Evolutionary conservation across 179 eudicot species (phyloP).

Genomic region (Heliamphora pulchella): DNA sequence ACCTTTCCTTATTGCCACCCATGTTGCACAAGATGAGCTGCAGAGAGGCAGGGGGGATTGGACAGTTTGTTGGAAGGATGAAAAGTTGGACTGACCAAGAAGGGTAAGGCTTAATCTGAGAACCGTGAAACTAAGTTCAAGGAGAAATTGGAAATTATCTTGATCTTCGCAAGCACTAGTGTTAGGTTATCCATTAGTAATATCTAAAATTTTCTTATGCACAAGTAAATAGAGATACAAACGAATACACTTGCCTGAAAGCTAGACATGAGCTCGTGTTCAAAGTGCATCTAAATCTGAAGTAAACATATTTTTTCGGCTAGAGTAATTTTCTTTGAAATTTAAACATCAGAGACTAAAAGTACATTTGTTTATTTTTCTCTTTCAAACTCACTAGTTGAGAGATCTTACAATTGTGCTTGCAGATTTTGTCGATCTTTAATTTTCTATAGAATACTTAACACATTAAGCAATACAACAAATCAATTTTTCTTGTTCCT

Average conservation of each 20-base stretch:
- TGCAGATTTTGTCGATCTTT: neutral
- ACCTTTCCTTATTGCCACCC: no score
- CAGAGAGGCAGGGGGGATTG: no score
- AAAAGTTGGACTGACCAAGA: no score
- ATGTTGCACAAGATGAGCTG: no score
- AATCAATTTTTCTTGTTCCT: neutral
- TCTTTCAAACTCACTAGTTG: no score
- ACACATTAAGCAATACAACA: neutral
- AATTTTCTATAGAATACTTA: neutral
- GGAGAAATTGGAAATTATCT: neutral
- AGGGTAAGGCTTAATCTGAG: no score
- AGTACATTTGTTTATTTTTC: no score
- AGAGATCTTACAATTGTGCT: no score
- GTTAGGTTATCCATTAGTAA: neutral
- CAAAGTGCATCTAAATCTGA: neutral
- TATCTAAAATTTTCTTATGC: neutral
- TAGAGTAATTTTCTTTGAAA: no score
- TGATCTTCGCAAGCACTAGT: neutral
- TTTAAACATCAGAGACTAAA: no score
- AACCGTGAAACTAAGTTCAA: neutral
- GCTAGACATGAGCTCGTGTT: neutral
- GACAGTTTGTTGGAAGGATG: no score
- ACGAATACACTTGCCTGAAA: neutral
- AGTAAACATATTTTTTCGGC: neutral
- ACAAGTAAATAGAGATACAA: neutral